Evolutionary conservation across 768 basidiomycete genomes (phyloP).

Genomic region (Clitopilus passeckerianus): DNA sequence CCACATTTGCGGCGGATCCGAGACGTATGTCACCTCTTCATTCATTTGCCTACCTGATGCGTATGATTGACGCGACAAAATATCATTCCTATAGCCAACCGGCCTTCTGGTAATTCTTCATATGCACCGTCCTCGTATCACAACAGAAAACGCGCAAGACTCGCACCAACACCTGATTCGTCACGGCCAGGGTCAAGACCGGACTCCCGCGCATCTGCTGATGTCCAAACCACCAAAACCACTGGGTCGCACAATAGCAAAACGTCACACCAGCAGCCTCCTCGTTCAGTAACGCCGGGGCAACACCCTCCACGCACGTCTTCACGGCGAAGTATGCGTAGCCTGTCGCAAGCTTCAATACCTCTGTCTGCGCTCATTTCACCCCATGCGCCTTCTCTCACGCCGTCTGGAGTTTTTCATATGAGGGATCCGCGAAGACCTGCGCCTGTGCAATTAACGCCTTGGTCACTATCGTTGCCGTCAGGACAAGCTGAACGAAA

Average conservation of each 20-base stretch:
- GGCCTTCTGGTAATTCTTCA: conserved; percentile 40
- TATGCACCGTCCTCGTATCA: conserved; percentile 70
- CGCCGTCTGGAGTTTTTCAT: conserved; percentile 56
- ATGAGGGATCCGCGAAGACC: conserved; percentile 80
- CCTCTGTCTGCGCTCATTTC: conserved; percentile 75
- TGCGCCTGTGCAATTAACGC: conserved; percentile 49
- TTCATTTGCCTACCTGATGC: conserved; percentile 9
- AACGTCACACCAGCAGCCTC: conserved; percentile 10
- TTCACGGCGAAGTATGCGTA: conserved; percentile 38
- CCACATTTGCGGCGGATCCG: conserved; percentile 63
- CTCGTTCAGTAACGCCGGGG: conserved; percentile 16
- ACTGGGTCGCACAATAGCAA: conserved; percentile 43
- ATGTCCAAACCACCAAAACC: conserved; percentile 32
- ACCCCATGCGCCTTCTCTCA: conserved; percentile 72
- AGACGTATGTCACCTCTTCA: conserved; percentile 48
- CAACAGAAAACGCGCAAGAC: conserved; percentile 63
- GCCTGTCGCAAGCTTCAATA: conserved; percentile 69
- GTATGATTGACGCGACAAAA: conserved; percentile 12
- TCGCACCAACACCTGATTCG: conserved; percentile 37
- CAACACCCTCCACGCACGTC: conserved; percentile 21
- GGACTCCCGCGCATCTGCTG: conserved; percentile 16
- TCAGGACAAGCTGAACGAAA: conserved; percentile 23
- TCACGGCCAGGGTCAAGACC: conserved; percentile 28
- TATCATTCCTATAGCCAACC: conserved; percentile 35
- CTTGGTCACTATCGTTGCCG: conserved; percentile 55